Evolutionary conservation across 768 basidiomycete genomes (phyloP), one percentile per base, ranked within the genome.

Genomic region (Neoboletus subvelutipes): DNA sequence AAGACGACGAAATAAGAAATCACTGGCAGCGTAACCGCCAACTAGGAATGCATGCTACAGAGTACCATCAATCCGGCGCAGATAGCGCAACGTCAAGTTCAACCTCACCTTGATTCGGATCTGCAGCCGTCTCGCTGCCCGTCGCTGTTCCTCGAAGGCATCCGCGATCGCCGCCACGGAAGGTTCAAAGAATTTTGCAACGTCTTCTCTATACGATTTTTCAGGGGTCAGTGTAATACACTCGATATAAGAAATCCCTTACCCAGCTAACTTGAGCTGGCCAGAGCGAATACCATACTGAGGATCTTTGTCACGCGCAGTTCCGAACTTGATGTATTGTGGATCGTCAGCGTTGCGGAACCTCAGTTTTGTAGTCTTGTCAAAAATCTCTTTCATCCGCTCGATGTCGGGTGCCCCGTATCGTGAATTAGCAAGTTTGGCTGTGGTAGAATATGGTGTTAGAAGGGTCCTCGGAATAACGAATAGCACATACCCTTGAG

Each of bases 21-120:
- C 76, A 49, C 74, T 82, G 11, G 79, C 77, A 0, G 78, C 76
- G 55, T 81, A 83, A 0, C 80, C 80, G 2, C 82, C 81, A 1
- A 83, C 80, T 2, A 85, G 73, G 41, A 81, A 76, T 20, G 78
- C 73, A 15, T 72, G 54, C 74, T 73, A 31, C 6, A 41, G 1
- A 28, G 8, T 15, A 28, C 17, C 18, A 28, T 62, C 9, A 47
- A 45, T 18, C 6, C 1, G 11, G 11, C n/a, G 7, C 8, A 17
- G 10, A 52, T 1, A n/a, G n/a, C 1, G 3, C 5, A 12, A 34
- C 20, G 18, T 34, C 28, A 24, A 33, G 4, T 1, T 9, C 22
- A 29, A 41, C 5, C 26, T 26, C 17, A 56, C 62, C 67, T 54
- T 62, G 71, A 77, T 36, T 60, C 56, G 37, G 4, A 79, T 68